These are phyloP conservation scores for Fraxinus americana DNA, from an alignment of 257 asterid species.

Conservation along the genomic window DNA sequence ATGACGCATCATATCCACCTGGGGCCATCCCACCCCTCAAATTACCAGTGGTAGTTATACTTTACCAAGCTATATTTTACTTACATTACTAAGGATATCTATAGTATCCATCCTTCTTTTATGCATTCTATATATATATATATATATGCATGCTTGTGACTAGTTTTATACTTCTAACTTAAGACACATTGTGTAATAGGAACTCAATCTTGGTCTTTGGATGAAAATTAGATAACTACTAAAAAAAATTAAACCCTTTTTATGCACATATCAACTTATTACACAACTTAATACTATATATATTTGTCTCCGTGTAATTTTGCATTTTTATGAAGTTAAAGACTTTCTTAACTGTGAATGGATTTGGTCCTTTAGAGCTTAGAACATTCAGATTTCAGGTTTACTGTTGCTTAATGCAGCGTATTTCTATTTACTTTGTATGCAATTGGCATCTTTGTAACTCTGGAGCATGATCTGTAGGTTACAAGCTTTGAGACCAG, in stretches of 20 bases:
- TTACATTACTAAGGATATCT: slow-evolving; percentile 12
- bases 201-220: not conserved
- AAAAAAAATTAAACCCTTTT: not conserved
- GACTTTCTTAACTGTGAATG: too few relatives aligned
- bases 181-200: not conserved
- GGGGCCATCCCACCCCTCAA: slow-evolving; percentile 61
- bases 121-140: not conserved
- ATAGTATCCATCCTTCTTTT: slow-evolving; percentile 13
- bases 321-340: too few relatives aligned
- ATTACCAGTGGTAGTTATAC: slow-evolving; percentile 85
- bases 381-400: too few relatives aligned
- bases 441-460: not conserved
- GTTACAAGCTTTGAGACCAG: slow-evolving; percentile 83
- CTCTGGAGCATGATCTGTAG: slow-evolving; percentile 41
- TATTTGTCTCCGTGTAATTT: too few relatives aligned
- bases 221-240: not conserved
- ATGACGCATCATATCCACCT: slow-evolving; percentile 48
- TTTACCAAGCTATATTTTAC: slow-evolving; percentile 37
- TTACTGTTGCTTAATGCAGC: too few relatives aligned
- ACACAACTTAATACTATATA: not conserved
- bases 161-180: not conserved
- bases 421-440: too few relatives aligned
- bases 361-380: too few relatives aligned
- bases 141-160: not conserved
- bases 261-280: not conserved